Percentiles rank a stretch among this genome's conserved stretches.
Evolutionary conservation across 2,329 filamentous ascomycete species (phyloP).

Genomic region (Polychaeton citri): DNA sequence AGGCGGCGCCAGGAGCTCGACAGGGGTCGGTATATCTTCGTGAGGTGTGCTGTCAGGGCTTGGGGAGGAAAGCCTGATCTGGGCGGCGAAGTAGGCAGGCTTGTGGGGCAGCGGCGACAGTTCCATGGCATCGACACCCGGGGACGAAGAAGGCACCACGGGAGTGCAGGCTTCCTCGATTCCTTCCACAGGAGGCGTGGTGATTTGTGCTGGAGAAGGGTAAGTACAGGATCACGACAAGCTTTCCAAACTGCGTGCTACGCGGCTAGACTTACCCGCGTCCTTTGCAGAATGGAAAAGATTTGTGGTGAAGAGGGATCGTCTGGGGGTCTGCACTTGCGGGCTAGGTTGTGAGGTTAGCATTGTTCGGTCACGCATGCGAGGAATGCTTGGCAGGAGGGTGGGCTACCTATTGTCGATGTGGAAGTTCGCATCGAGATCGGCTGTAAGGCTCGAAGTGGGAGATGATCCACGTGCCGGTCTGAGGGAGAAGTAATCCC

Average conservation of each 20-base stretch:
- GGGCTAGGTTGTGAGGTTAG: slow-evolving; percentile 50
- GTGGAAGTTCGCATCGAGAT: slow-evolving; percentile 93
- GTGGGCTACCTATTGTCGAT: slow-evolving; percentile 79
- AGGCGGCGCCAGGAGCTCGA: slow-evolving; percentile 18
- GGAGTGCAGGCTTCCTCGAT: slow-evolving; percentile 71
- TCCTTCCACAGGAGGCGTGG: slow-evolving; percentile 29
- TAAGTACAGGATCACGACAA: too few relatives aligned
- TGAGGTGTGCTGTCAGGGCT: slow-evolving; percentile 47
- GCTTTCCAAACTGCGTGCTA: too few relatives aligned
- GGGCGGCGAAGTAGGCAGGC: slow-evolving; percentile 42
- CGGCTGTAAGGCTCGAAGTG: slow-evolving; percentile 77
- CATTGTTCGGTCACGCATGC: slow-evolving; percentile 11
- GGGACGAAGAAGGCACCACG: slow-evolving; percentile 72
- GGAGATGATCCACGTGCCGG: slow-evolving; percentile 59
- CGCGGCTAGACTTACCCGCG: slow-evolving; percentile 15
- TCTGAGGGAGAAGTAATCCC: slow-evolving; percentile 74
- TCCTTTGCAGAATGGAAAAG: slow-evolving; percentile 41
- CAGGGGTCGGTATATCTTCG: slow-evolving; percentile 32
- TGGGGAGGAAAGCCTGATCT: slow-evolving; percentile 59
- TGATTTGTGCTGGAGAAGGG: slow-evolving; percentile 24
- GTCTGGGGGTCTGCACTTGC: slow-evolving; percentile 66
- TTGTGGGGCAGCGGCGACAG: slow-evolving; percentile 90
- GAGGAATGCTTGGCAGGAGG: slow-evolving; percentile 13
- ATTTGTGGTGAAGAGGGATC: slow-evolving; percentile 69
- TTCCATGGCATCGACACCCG: slow-evolving; percentile 74